Conservation (phyloP, 345 rosid species). For the Kandelia obovata region DNA sequence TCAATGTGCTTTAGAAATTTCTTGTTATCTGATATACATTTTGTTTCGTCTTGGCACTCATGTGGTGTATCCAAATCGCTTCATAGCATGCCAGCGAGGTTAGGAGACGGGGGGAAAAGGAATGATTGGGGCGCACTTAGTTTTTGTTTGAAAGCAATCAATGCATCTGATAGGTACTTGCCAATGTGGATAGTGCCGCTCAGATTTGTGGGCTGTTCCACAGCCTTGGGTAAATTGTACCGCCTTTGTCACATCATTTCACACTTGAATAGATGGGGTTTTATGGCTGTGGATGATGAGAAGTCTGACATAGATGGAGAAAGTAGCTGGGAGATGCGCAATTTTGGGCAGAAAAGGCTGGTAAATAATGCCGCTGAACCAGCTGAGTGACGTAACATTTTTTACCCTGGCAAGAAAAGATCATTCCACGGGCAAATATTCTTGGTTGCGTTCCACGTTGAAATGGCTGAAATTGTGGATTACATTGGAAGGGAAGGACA, state of each 20-base stretch:
- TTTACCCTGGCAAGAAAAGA: too few relatives aligned
- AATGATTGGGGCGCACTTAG: background rate
- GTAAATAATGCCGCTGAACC: too few relatives aligned
- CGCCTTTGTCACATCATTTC: background rate
- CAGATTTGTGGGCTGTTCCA: background rate
- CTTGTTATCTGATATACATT: background rate
- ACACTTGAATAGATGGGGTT: background rate
- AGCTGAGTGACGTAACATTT: too few relatives aligned
- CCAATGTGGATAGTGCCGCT: slow-evolving; percentile 8
- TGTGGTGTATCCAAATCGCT: background rate
- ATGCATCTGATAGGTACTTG: slow-evolving; percentile 9
- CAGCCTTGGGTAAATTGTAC: background rate
- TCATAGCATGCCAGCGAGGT: background rate
- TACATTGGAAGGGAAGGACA: background rate
- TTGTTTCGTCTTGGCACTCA: background rate
- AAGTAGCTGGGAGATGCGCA: background rate
- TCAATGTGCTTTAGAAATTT: background rate
- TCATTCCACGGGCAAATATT: background rate
- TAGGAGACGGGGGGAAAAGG: background rate
- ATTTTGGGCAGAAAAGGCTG: too few relatives aligned
- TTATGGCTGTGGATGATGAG: background rate
- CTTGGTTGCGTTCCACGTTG: background rate
- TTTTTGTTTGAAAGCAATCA: slow-evolving; percentile 21
- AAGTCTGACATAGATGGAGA: background rate
- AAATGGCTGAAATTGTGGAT: background rate